These are phyloP conservation scores for Fusarium sp. DNA, from an alignment of 2,329 filamentous ascomycete species.

Conservation along the genomic window DNA sequence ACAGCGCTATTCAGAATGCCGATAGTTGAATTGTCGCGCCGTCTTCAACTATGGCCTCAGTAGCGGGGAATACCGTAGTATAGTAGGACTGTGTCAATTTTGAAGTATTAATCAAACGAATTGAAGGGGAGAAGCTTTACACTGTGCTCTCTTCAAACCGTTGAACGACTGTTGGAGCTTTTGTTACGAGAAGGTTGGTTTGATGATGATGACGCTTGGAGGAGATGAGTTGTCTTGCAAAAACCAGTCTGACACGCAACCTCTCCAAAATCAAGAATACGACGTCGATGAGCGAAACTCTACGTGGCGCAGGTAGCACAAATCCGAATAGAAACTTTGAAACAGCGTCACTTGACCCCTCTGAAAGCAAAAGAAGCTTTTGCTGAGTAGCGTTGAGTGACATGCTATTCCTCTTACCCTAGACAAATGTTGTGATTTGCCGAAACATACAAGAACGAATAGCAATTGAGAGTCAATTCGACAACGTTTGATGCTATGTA, in stretches of 20 bases:
- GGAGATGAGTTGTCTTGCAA: conserved; percentile 13
- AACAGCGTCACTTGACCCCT: conserved; percentile 20
- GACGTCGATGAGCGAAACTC: conserved; percentile 11
- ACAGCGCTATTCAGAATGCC: conserved; percentile 9
- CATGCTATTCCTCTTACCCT: conserved; percentile 29
- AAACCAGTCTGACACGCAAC: conserved; percentile 21
- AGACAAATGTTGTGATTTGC: conserved; percentile 10
- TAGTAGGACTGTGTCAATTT: conserved; percentile 18
- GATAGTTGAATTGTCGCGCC: neutral
- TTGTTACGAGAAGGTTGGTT: neutral
- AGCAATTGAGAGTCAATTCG: too few species aligned
- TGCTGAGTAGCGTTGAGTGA: conserved; percentile 5
- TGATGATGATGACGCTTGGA: conserved; percentile 2
- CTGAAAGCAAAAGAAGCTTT: conserved; percentile 21
- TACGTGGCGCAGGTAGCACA: conserved; percentile 1
- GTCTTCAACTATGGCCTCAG: neutral
- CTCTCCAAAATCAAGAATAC: conserved; percentile 9
- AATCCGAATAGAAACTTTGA: conserved; percentile 2
- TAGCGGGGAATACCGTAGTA: conserved; percentile 1
- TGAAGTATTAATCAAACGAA: neutral
- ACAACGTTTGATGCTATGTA: conserved; percentile 26
- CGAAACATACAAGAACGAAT: conserved; percentile 12
- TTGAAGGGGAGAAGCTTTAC: conserved; percentile 3
- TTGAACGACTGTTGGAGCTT: neutral
- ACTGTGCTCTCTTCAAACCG: conserved; percentile 13